Conservation (phyloP, 306 rosid genomes). For the Vigna mungo region DNA sequence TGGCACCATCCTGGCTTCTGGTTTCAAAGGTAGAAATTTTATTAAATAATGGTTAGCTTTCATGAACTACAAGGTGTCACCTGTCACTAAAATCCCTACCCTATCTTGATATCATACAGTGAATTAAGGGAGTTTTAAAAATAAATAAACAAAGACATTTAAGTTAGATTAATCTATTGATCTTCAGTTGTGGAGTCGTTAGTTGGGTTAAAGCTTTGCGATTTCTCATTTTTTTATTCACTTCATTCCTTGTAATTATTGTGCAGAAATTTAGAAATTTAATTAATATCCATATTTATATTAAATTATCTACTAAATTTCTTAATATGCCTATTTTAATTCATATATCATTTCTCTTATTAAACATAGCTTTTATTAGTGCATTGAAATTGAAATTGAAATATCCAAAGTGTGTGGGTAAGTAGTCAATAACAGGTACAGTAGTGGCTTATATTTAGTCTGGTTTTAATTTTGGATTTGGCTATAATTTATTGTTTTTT, state of each 20-base stretch:
- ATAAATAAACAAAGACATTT: neutral
- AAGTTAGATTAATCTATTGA: neutral
- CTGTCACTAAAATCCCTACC: neutral
- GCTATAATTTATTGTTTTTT: too few relatives aligned
- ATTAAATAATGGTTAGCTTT: conserved; percentile 8
- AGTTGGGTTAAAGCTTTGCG: too few relatives aligned
- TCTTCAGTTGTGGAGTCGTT: neutral
- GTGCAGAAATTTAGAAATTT: neutral
- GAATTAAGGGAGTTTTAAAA: neutral
- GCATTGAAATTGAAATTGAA: too few relatives aligned
- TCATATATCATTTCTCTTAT: too few relatives aligned
- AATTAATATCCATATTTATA: neutral
- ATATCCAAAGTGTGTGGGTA: too few relatives aligned
- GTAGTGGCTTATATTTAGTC: too few relatives aligned
- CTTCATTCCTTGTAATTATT: neutral
- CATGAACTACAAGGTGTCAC: neutral
- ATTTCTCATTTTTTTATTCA: neutral
- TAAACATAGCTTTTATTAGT: too few relatives aligned
- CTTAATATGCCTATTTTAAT: neutral
- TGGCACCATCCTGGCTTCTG: conserved; percentile 79
- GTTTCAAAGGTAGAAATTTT: conserved; percentile 82
- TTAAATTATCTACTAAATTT: neutral
- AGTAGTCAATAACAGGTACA: too few relatives aligned
- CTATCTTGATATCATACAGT: neutral
- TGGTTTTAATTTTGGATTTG: too few relatives aligned